phyloP scores from a whole-genome alignment of 1,284 basidiomycete genomes.

The Fomitopsis betulina region DNA sequence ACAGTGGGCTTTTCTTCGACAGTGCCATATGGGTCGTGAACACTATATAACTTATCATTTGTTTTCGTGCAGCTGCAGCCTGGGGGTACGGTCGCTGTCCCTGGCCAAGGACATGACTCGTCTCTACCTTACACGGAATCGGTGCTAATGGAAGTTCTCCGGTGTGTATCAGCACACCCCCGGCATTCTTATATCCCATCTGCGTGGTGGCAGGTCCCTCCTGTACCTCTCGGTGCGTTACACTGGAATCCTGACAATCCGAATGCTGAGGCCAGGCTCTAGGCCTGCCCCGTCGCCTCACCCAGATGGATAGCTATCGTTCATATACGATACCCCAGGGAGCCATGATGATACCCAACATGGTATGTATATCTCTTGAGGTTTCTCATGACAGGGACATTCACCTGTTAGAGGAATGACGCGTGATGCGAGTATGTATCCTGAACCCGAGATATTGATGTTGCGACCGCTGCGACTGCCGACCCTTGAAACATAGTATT shows the following conservation, averaged over 20 bases:
- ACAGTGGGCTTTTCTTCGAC: no score
- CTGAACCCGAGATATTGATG: slow-evolving; percentile 13
- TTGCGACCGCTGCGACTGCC: slow-evolving; percentile 11
- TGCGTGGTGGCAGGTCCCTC: slow-evolving; percentile 2
- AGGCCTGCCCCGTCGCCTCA: slow-evolving; percentile 17
- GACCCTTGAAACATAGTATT: slow-evolving; percentile 5
- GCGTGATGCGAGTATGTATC: slow-evolving; percentile 12
- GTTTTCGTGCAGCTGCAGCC: no score
- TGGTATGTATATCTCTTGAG: slow-evolving; percentile 25
- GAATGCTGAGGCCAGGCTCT: not conserved
- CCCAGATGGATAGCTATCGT: slow-evolving; percentile 42
- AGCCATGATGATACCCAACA: slow-evolving; percentile 42
- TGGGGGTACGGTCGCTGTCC: no score
- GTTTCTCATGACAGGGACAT: not conserved
- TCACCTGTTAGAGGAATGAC: slow-evolving; percentile 16
- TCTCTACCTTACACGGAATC: slow-evolving; percentile 34
- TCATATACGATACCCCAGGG: slow-evolving; percentile 41
- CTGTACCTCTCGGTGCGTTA: slow-evolving; percentile 4
- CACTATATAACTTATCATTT: no score
- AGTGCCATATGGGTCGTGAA: no score
- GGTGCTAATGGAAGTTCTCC: slow-evolving; percentile 41
- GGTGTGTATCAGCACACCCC: slow-evolving; percentile 23
- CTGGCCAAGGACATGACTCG: slow-evolving; percentile 9
- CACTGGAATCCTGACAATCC: not conserved
- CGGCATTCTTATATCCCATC: not conserved